Base-by-base conservation (phyloP, 805 yeast species). In the Debaryomyces castellii region DNA sequence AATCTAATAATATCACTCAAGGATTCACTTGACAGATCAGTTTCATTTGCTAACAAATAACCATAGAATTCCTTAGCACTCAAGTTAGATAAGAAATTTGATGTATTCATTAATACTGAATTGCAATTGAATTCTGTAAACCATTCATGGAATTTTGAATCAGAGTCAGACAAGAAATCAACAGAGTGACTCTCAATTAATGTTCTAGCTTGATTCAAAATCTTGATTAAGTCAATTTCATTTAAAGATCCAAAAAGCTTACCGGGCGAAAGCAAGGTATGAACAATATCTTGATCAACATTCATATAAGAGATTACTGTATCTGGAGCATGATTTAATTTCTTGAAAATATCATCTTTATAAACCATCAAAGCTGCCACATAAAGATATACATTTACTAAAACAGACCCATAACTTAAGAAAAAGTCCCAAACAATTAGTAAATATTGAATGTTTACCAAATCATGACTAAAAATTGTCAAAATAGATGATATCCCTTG, bases 391-490 rank as follows among this genome's bases (percentile, higher is more conserved):
- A 88, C 55, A 5, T 80, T 76, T 12, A 76, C 66, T 2, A 73
- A 55, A 44, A 87, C 76, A 0, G 87, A 79, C 42, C 74, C 74
- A 39, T 79, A 66, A 16, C 84, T 72, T 32, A 90, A 66, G 6
- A 85, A 69, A 44, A 77, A 78, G 59, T 89, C 96, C 80, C 94
- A 88, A 3, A 92, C 63, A 3, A 74, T 63, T 45, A 80, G 71
- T 5, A 87, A 64, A 23, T 79, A 77, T 10, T 66, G 67, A 40
- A 76, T 65, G 27, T 74, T 70, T 37, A 70, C 79, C 33, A 71
- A 45, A 48, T 89, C 90, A 65, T 91, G 97, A 7, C 92, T 71
- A 59, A 83, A 89, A 39, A 88, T 54, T 1, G 98, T 89, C 28
- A 92, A 71, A 1, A 92, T 68, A 1, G 92, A 78, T 16, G 96